Evolutionary conservation across 495 filamentous ascomycete species (phyloP).

Genomic region (Hyphodiscus hymeniophilus): DNA sequence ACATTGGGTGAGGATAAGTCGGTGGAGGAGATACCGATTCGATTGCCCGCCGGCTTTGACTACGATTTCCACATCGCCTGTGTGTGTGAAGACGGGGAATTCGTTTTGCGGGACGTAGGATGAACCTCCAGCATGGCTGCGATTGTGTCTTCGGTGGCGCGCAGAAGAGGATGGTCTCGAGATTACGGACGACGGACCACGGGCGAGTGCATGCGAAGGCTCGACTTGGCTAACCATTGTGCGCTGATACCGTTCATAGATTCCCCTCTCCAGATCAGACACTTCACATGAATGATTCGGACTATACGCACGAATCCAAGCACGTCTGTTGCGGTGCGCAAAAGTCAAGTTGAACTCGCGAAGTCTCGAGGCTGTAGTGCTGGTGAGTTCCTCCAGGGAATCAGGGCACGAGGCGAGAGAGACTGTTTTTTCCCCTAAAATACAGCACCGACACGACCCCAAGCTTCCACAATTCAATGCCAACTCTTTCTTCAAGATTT

Average conservation of each 20-base stretch:
- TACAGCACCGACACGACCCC: not conserved
- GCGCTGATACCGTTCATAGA: not conserved
- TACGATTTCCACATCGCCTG: conserved; percentile 84
- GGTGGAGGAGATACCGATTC: conserved; percentile 77
- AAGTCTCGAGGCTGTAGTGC: not conserved
- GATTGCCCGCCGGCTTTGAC: conserved; percentile 62
- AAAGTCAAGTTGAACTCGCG: not conserved
- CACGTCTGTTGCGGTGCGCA: conserved; percentile 9
- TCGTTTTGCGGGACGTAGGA: conserved; percentile 73
- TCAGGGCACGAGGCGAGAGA: not conserved
- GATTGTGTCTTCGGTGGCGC: conserved; percentile 54
- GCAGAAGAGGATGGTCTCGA: conserved; percentile 44
- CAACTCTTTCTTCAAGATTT: conserved; percentile 2
- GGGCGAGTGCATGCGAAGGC: conserved; percentile 30
- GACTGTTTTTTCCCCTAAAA: not conserved
- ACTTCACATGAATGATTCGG: not conserved
- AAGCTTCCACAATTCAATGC: not conserved
- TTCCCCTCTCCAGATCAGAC: not conserved
- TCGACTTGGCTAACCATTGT: conserved; percentile 73
- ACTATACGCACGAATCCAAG: conserved; percentile 3
- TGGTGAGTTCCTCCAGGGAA: not conserved
- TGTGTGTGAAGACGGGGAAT: conserved; percentile 84
- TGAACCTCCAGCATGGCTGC: conserved; percentile 71
- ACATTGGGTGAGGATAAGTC: conserved; percentile 75
- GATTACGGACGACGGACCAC: conserved; percentile 52